Base-by-base conservation (phyloP, 2,329 filamentous ascomycete species). In the Proliferodiscus dingleyae region DNA sequence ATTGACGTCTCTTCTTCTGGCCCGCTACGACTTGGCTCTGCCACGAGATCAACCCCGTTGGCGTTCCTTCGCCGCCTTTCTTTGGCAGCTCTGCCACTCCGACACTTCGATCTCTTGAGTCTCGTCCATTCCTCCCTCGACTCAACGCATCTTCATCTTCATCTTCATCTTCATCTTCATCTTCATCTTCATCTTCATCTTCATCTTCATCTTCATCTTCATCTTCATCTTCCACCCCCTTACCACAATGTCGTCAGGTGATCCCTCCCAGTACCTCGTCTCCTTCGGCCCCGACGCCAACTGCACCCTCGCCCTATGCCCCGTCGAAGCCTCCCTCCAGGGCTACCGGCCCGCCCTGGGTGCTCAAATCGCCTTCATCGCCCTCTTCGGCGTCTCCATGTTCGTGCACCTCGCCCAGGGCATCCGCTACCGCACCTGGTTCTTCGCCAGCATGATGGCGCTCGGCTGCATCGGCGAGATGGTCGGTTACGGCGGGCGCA, bases 341-440 rank as follows among this genome's bases (percentile, higher is more conserved):
- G 76, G 76, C 40, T 81, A 81, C 63, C 69, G 69, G 32, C 78
- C 78, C 10, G 77, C 75, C 57, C 62, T 71, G 9, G 75, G 74
- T 40, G 68, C 73, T 52, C 76, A 77, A 58, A 66, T 70, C 57
- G 78, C 80, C 61, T 75, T 81, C 59, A 63, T 71, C 36, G 61
- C 71, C 46, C 67, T 64, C 28, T 81, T 77, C 49, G 72, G 67
- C 8, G 24, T 74, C 2, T 64, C 67, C 8, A 59, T 66, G 5
- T 23, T 77, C 15, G 62, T 63, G 5, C 66, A 74, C 16, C 42
- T 72, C 15, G 53, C 53, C 24, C 51, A 72, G 8, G 73, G 74
- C 5, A 50, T 71, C 8, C 68, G 67, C 64, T 75, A 72, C 56
- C 68, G 65, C 55, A 79, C 75, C 9, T 80, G 73, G 68, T 69